These are phyloP conservation scores for Ceratocystis smalleyi DNA, from an alignment of 2,329 filamentous ascomycete species.

Conservation along the genomic window DNA sequence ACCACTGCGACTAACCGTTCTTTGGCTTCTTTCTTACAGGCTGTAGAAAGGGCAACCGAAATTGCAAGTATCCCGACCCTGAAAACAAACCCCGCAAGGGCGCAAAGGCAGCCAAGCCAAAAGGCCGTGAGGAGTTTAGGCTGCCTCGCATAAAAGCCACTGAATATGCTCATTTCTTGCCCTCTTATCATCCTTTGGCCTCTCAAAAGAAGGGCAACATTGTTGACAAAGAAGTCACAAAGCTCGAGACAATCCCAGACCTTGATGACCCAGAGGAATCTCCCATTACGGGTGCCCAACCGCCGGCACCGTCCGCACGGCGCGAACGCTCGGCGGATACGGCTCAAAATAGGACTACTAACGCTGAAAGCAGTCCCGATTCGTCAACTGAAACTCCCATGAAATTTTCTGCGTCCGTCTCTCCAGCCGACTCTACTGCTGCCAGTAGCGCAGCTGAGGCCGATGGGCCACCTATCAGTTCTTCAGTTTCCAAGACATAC, in stretches of 20 bases:
- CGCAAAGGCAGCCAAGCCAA: conserved; percentile 24
- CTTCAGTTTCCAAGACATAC: conserved; percentile 29
- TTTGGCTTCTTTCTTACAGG: conserved; percentile 32
- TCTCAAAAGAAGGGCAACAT: not conserved
- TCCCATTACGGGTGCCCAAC: not conserved
- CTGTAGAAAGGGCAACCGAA: conserved; percentile 79
- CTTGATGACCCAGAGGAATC: conserved; percentile 30
- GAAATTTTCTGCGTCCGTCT: conserved; percentile 8
- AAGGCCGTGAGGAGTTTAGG: conserved; percentile 20
- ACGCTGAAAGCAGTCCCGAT: conserved; percentile 26
- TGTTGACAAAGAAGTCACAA: conserved; percentile 21
- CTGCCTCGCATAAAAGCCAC: not conserved
- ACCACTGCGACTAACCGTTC: conserved; percentile 9
- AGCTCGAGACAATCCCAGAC: conserved; percentile 39
- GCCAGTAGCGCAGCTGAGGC: conserved; percentile 10
- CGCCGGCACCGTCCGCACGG: conserved; percentile 19
- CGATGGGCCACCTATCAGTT: not conserved
- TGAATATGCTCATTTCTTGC: not conserved
- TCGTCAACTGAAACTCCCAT: conserved; percentile 20
- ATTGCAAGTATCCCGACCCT: conserved; percentile 76
- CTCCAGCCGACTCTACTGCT: conserved; percentile 9
- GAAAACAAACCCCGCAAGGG: conserved; percentile 23
- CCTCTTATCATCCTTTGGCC: not conserved
- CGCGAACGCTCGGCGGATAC: conserved; percentile 16
- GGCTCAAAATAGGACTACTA: conserved; percentile 13